Evolutionary conservation across 78 protist species (phyloP).

Genomic region (Dictyostelium brefeldianum): DNA sequence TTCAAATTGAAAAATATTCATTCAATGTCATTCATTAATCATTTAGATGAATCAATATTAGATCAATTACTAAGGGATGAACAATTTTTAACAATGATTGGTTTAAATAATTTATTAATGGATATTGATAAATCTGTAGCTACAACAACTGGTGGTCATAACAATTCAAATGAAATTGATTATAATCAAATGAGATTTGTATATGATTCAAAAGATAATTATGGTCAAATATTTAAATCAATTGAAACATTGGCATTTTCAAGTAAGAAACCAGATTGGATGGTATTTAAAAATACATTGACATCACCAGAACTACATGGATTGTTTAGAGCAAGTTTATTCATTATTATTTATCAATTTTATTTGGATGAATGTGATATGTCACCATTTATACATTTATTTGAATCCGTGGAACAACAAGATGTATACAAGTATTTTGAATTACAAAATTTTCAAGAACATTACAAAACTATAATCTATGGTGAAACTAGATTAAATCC

Average conservation of each 20-base stretch:
- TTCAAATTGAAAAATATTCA: background rate
- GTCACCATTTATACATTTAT: background rate
- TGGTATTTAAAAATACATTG: background rate
- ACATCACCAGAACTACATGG: background rate
- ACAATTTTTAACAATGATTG: background rate
- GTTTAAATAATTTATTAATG: background rate
- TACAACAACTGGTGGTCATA: too few relatives aligned
- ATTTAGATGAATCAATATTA: background rate
- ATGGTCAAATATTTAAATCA: background rate
- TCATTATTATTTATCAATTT: constrained; percentile 26
- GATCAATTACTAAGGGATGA: background rate
- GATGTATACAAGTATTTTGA: background rate
- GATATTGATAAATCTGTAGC: background rate
- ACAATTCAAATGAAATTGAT: background rate
- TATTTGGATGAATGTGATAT: constrained; percentile 1
- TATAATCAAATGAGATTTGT: background rate
- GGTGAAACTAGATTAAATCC: background rate
- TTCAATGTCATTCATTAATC: background rate
- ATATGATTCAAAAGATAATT: background rate
- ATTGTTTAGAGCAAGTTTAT: constrained; percentile 39
- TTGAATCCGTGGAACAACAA: background rate
- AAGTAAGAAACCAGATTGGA: background rate
- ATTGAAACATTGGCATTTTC: background rate
- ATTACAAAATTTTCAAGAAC: background rate
- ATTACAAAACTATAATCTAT: background rate